These are phyloP conservation scores for Evernia prunastri DNA, from an alignment of 495 filamentous ascomycete species.

Conservation along the genomic window DNA sequence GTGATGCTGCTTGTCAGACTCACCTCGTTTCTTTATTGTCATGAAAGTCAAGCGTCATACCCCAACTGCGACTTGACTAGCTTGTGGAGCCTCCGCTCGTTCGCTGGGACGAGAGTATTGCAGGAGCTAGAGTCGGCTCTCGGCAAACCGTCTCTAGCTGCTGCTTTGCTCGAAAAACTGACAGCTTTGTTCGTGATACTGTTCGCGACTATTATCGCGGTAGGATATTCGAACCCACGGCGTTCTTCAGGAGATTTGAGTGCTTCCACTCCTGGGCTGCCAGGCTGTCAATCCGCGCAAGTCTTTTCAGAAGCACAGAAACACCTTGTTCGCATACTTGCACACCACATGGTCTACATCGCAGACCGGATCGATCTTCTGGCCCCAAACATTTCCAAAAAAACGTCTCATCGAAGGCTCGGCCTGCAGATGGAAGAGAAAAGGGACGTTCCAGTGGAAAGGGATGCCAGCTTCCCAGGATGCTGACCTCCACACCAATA, in stretches of 20 bases:
- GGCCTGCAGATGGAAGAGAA: constrained; percentile 6
- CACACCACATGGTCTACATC: constrained; percentile 7
- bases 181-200: constrained; percentile 5
- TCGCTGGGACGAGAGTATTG: constrained; percentile 2
- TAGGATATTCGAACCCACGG: constrained; percentile 1
- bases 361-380: constrained; percentile 7
- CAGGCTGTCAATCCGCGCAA: neutral
- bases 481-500: neutral
- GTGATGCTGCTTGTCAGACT: neutral
- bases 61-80: neutral
- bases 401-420: constrained; percentile 7
- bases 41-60: neutral
- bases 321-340: constrained; percentile 6
- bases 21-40: neutral
- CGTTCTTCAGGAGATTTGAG: neutral
- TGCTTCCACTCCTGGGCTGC: neutral
- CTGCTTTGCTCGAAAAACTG: constrained; percentile 4
- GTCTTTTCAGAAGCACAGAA: constrained; percentile 7
- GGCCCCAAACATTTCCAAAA: neutral
- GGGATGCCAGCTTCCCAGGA: neutral
- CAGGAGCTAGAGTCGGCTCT: neutral
- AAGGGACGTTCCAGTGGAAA: constrained; percentile 3
- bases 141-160: neutral
- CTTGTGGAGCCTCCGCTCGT: constrained; percentile 1
- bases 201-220: constrained; percentile 4